phyloP scores from a whole-genome alignment of 768 basidiomycete genomes.

The Chalciporus piperatus region DNA sequence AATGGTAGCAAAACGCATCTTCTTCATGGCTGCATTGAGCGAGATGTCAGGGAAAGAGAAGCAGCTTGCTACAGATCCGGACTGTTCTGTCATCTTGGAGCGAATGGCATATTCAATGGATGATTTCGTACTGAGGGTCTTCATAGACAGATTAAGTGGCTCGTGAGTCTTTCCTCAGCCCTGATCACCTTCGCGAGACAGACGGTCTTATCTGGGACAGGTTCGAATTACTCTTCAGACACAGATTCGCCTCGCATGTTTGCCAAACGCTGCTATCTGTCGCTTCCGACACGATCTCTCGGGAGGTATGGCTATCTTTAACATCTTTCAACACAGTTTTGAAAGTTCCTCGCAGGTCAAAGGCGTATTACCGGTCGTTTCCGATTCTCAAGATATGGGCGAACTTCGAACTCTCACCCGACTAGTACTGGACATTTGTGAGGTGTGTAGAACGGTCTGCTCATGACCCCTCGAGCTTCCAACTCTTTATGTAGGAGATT shows the following conservation, averaged over 20 bases:
- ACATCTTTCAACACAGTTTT: neutral
- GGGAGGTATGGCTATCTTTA: constrained; percentile 51
- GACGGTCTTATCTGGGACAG: constrained; percentile 33
- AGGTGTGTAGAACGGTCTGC: constrained; percentile 42
- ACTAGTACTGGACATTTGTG: constrained; percentile 59
- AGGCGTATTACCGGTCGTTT: constrained; percentile 49
- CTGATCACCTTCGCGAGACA: constrained; percentile 4
- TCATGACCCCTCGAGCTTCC: constrained; percentile 4
- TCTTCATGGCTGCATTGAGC: constrained; percentile 77
- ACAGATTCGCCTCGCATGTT: constrained; percentile 95
- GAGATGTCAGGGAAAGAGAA: constrained; percentile 90
- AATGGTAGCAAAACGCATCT: constrained; percentile 62
- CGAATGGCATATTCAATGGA: constrained; percentile 92
- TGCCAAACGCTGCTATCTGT: constrained; percentile 85
- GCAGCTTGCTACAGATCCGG: constrained; percentile 88
- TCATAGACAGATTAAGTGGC: constrained; percentile 82
- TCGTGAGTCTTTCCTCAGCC: constrained; percentile 57
- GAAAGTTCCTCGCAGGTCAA: constrained; percentile 39
- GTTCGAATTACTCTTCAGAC: constrained; percentile 61
- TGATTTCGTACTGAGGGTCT: constrained; percentile 90
- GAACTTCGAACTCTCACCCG: constrained; percentile 65
- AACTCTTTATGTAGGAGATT: constrained; percentile 55
- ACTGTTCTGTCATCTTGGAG: constrained; percentile 88
- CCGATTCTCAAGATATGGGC: constrained; percentile 53
- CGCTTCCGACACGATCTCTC: constrained; percentile 56